phyloP scores from a whole-genome alignment of 129 eudicot species.

The Tanacetum coccineum region DNA sequence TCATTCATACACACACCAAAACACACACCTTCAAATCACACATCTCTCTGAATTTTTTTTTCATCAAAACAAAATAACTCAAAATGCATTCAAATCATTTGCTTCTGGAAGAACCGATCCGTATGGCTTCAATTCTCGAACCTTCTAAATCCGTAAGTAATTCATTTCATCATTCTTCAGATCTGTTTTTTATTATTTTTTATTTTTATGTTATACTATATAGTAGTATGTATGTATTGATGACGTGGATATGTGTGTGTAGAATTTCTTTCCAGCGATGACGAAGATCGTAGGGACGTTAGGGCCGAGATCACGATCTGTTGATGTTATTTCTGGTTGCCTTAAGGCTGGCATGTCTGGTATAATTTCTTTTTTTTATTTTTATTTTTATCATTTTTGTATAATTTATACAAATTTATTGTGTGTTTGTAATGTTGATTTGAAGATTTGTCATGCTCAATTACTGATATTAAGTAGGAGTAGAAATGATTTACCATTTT shows the following conservation, averaged over 20 bases:
- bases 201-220: not conserved
- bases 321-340: constrained; percentile 64
- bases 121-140: constrained; percentile 90
- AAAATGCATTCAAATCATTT: constrained; percentile 81
- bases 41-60: no score
- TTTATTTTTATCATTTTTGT: not conserved
- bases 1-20: not conserved
- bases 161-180: not conserved
- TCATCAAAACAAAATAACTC: not conserved
- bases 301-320: constrained; percentile 87
- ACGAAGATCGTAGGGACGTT: constrained; percentile 90
- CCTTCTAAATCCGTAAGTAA: constrained; percentile 74
- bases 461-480: constrained; percentile 9
- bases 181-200: constrained; percentile 15
- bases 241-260: constrained; percentile 18
- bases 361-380: constrained; percentile 1
- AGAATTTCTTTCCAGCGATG: constrained; percentile 89
- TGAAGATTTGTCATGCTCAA: constrained; percentile 13
- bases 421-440: not conserved
- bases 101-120: constrained; percentile 86
- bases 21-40: constrained; percentile 15
- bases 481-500: no score
- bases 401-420: not conserved
- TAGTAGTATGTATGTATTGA: not conserved
- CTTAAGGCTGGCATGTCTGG: constrained; percentile 88